Percentiles rank a stretch among this genome's conserved stretches.
These are phyloP conservation scores for Amanita pallidorosea DNA, from an alignment of 768 basidiomycete genomes.

Conservation along the genomic window DNA sequence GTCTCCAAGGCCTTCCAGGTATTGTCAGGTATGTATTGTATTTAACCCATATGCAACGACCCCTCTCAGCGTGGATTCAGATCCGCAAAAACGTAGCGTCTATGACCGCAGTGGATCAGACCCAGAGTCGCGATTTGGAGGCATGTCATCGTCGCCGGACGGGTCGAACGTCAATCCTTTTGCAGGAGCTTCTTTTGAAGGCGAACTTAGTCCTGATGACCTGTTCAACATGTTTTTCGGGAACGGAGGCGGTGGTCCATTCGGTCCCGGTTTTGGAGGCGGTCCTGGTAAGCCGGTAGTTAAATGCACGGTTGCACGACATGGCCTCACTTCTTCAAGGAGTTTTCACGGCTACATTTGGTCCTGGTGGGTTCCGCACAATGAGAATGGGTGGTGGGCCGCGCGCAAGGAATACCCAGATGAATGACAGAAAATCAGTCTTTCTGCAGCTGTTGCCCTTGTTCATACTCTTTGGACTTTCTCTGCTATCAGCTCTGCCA, in stretches of 20 bases:
- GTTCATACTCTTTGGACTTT: constrained; percentile 75
- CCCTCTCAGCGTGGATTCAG: constrained; percentile 21
- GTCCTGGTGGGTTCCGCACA: constrained; percentile 72
- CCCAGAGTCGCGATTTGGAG: constrained; percentile 74
- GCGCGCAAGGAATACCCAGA: constrained; percentile 18
- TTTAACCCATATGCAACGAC: not conserved
- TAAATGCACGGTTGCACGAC: not conserved
- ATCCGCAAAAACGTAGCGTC: constrained; percentile 81
- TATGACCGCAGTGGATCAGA: constrained; percentile 82
- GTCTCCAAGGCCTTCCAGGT: constrained; percentile 97
- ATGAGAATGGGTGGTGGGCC: constrained; percentile 42
- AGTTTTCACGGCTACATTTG: constrained; percentile 75
- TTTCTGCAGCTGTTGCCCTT: constrained; percentile 78
- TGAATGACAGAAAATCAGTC: constrained; percentile 46
- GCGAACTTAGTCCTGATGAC: constrained; percentile 91
- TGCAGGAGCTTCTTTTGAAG: constrained; percentile 48
- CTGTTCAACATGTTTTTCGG: constrained; percentile 99
- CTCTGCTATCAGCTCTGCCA: constrained; percentile 73
- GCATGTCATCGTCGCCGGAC: constrained; percentile 47
- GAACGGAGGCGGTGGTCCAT: constrained; percentile 52
- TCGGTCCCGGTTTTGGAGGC: constrained; percentile 39
- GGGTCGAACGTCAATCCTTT: constrained; percentile 43
- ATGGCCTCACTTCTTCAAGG: constrained; percentile 9
- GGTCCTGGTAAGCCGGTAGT: constrained; percentile 34
- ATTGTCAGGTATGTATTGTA: constrained; percentile 49